Percentiles rank a stretch among this genome's conserved stretches.
Conservation (phyloP, 345 rosid species). For the Linum usitatissimum region DNA sequence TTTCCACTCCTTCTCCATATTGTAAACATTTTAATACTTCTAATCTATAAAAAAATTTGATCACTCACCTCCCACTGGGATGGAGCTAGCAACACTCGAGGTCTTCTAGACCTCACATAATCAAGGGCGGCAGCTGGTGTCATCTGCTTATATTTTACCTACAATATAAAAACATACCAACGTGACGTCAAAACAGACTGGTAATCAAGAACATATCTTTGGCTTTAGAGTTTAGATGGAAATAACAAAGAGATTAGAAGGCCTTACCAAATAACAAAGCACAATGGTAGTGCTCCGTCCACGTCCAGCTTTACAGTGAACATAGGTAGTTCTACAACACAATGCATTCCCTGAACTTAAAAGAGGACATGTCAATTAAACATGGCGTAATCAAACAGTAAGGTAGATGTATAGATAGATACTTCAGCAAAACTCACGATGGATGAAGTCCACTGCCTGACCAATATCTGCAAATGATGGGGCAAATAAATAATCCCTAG, state of each 20-base stretch:
- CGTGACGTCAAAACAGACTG: not conserved
- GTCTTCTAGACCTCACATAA: slow-evolving; percentile 50
- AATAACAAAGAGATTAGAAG: not conserved
- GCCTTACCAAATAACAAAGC: slow-evolving; percentile 66
- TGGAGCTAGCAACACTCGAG: slow-evolving; percentile 52
- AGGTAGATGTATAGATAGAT: too few relatives aligned
- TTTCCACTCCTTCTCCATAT: not conserved
- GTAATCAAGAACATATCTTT: too few relatives aligned
- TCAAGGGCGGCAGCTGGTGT: slow-evolving; percentile 45
- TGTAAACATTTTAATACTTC: not conserved
- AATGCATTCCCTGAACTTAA: slow-evolving; percentile 43
- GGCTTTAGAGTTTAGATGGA: too few relatives aligned
- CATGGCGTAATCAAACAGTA: not conserved
- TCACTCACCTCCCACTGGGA: slow-evolving; percentile 47
- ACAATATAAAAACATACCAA: slow-evolving; percentile 5
- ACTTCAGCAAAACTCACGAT: slow-evolving; percentile 31
- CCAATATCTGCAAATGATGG: slow-evolving; percentile 53
- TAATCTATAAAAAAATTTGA: not conserved
- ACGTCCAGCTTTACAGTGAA: slow-evolving; percentile 93
- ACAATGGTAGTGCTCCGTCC: slow-evolving; percentile 90
- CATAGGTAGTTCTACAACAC: slow-evolving; percentile 58
- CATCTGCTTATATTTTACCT: slow-evolving; percentile 50
- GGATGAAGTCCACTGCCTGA: slow-evolving; percentile 64
- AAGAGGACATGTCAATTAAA: not conserved
- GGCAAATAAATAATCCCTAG: slow-evolving; percentile 82